A percentile compares a stretch with the other conserved stretches of the same genome.
phyloP scores from a whole-genome alignment of 2,329 filamentous ascomycete genomes.

The Lasiodiplodia gonubiensis region DNA sequence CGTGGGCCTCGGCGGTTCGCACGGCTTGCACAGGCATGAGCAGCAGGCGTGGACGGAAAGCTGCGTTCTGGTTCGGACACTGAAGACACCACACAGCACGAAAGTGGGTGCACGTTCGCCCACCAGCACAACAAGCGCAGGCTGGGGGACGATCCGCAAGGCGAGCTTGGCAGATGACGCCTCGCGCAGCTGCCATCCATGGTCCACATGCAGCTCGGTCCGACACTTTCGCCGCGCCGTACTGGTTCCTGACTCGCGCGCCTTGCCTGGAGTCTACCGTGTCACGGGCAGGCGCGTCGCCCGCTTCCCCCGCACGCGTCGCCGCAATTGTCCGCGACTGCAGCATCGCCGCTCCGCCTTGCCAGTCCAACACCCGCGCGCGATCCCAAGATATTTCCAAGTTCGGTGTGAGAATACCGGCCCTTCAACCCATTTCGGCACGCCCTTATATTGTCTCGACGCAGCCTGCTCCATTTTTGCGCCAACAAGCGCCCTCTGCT shows the following conservation, averaged over 20 bases:
- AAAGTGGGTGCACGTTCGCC: conserved; percentile 24
- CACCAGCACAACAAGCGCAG: conserved; percentile 5
- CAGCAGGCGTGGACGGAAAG: neutral
- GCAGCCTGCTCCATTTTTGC: neutral
- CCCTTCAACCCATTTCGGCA: neutral
- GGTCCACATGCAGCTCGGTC: neutral
- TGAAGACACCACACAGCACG: conserved; percentile 9
- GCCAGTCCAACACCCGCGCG: neutral
- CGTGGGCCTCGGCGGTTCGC: conserved; percentile 13
- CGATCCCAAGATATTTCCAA: neutral
- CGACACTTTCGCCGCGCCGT: neutral
- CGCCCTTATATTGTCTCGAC: neutral
- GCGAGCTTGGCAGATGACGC: conserved; percentile 22
- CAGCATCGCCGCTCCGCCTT: neutral
- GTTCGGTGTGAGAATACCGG: neutral
- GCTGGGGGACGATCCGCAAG: conserved; percentile 11
- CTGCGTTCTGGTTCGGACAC: neutral
- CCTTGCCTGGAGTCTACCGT: neutral
- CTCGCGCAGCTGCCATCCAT: conserved; percentile 6
- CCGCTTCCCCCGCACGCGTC: conserved; percentile 14
- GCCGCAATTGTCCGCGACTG: neutral
- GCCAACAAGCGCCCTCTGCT: neutral
- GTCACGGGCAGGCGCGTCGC: conserved; percentile 19
- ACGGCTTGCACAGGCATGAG: conserved; percentile 19
- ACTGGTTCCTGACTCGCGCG: neutral